These are phyloP conservation scores for Poa annua DNA, from an alignment of 176 grass and related monocot species.

Conservation along the genomic window DNA sequence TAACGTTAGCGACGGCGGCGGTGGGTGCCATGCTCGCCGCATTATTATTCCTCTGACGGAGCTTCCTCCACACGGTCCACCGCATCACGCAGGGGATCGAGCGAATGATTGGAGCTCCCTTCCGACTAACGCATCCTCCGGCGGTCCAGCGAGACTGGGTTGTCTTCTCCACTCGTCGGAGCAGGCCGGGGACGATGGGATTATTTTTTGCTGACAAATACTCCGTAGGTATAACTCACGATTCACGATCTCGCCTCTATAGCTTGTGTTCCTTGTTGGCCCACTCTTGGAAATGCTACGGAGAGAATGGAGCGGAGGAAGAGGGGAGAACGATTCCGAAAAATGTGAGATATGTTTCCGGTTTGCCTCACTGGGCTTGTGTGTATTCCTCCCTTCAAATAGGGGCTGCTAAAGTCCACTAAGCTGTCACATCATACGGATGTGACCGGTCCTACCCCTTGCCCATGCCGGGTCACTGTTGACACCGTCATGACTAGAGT, in stretches of 20 bases:
- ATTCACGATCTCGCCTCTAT: not conserved
- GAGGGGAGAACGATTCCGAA: no score
- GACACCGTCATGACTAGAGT: no score
- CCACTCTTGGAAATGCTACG: no score
- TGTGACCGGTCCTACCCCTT: no score
- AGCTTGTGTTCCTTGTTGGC: not conserved
- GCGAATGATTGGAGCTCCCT: slow-evolving; percentile 47
- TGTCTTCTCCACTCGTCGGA: slow-evolving; percentile 29
- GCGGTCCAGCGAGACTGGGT: slow-evolving; percentile 12
- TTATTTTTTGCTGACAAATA: slow-evolving; percentile 17
- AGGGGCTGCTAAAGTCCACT: no score
- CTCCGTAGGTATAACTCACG: slow-evolving; percentile 17
- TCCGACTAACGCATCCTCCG: slow-evolving; percentile 40
- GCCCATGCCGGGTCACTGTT: no score
- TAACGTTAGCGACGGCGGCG: slow-evolving; percentile 54
- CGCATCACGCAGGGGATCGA: not conserved
- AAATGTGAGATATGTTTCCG: no score
- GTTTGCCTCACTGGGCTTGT: no score
- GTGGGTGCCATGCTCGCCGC: slow-evolving; percentile 56
- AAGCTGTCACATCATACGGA: no score
- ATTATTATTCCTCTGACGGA: slow-evolving; percentile 60
- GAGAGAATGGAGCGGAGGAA: no score
- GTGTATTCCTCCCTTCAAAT: no score
- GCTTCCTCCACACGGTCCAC: slow-evolving; percentile 59
- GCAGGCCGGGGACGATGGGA: not conserved